These are phyloP conservation scores for Xerocomellus intermedius DNA, from an alignment of 768 basidiomycete species.

Conservation along the genomic window DNA sequence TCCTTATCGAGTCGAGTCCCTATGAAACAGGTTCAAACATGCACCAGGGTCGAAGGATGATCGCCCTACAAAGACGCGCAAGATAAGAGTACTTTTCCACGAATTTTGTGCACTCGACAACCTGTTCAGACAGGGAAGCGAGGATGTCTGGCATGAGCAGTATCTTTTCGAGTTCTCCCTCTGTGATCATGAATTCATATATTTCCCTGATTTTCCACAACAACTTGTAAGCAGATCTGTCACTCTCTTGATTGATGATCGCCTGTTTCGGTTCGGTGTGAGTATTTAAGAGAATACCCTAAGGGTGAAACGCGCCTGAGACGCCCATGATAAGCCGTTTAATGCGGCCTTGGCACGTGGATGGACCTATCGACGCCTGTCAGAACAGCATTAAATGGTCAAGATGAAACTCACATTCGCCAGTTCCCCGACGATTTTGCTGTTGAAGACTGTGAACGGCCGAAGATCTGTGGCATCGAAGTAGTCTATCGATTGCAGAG, in stretches of 20 bases:
- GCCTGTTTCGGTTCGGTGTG: neutral
- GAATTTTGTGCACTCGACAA: neutral
- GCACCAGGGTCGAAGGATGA: neutral
- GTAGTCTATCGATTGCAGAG: neutral
- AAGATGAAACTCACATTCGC: neutral
- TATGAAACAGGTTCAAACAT: neutral
- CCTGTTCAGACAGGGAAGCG: neutral
- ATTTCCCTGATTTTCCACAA: neutral
- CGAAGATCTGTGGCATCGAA: neutral
- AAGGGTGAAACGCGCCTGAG: neutral
- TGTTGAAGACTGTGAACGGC: neutral
- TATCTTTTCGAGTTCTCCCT: neutral
- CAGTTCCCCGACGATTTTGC: neutral
- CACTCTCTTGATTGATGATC: neutral
- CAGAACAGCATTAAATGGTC: neutral
- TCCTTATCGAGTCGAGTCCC: neutral
- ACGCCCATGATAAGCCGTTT: neutral
- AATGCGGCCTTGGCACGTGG: neutral
- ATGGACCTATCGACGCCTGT: neutral
- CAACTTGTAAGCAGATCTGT: neutral
- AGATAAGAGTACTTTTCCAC: neutral
- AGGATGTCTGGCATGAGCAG: neutral
- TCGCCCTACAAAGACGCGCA: neutral
- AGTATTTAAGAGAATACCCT: neutral
- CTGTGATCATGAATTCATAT: neutral